Percentiles rank a stretch among this genome's conserved stretches.
phyloP scores from a whole-genome alignment of 2,329 filamentous ascomycete genomes.

The Sordariomycetes sp. region DNA sequence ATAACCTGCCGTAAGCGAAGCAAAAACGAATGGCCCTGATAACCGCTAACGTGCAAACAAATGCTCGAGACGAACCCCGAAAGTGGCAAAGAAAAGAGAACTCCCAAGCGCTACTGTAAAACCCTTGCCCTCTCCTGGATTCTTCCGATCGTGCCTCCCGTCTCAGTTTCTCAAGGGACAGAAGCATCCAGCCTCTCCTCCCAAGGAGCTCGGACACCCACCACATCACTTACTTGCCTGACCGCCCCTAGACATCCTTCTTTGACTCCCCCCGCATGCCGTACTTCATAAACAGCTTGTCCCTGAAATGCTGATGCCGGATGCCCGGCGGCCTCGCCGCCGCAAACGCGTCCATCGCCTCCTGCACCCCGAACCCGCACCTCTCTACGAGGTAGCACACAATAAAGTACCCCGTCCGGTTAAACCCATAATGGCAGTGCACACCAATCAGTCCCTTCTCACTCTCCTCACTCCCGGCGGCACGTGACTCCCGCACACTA shows the following conservation, averaged over 20 bases:
- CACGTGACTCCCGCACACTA: constrained; percentile 32
- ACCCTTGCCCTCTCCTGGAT: neutral
- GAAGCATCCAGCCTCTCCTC: no score
- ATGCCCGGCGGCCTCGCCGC: constrained; percentile 67
- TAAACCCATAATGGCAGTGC: constrained; percentile 94
- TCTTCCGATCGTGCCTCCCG: neutral
- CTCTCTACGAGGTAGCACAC: constrained; percentile 83
- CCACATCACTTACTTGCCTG: no score
- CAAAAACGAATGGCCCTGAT: neutral
- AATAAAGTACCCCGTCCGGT: constrained; percentile 84
- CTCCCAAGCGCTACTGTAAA: neutral
- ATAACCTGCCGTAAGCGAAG: neutral
- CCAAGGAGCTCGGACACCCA: neutral
- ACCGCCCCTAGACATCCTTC: neutral
- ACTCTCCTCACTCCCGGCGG: constrained; percentile 21
- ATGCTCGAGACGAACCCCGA: neutral
- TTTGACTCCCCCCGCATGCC: constrained; percentile 10
- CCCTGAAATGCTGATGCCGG: constrained; percentile 77
- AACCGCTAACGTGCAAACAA: neutral
- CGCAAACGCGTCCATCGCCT: constrained; percentile 70
- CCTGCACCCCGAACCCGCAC: constrained; percentile 55
- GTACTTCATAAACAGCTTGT: constrained; percentile 72
- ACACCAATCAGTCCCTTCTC: constrained; percentile 51
- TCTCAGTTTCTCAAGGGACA: neutral
- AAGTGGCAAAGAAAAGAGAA: neutral